Conservation (phyloP, 2,329 filamentous ascomycete species). For the Calonectria honghensis region DNA sequence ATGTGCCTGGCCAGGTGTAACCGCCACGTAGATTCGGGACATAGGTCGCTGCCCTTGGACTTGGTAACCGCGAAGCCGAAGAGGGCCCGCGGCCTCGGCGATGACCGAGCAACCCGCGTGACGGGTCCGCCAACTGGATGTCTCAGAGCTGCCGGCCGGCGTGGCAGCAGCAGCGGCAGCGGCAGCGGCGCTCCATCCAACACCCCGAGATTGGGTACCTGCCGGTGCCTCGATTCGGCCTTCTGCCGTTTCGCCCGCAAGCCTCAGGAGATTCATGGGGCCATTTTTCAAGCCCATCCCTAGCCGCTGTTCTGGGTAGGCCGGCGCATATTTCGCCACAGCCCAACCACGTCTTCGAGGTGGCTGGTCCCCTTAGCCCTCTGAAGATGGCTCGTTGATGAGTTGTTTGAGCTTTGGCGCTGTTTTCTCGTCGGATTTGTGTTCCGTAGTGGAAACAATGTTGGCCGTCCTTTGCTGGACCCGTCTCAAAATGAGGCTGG, state of each 20-base stretch:
- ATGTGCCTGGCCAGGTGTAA: neutral
- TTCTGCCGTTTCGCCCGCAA: neutral
- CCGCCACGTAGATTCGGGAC: neutral
- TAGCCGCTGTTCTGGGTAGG: neutral
- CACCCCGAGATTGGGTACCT: neutral
- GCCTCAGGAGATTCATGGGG: neutral
- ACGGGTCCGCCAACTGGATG: neutral
- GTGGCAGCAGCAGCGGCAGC: no score
- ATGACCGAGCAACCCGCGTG: neutral
- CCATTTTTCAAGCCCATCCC: neutral
- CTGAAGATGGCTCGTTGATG: neutral
- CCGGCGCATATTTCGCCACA: neutral
- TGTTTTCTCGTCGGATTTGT: neutral
- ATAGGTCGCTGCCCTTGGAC: neutral
- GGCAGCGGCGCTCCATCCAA: neutral
- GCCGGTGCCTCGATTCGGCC: neutral
- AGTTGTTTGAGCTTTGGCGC: neutral
- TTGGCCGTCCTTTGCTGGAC: neutral
- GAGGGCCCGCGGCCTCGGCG: neutral
- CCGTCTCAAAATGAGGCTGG: neutral
- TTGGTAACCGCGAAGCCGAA: neutral
- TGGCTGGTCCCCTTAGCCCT: neutral
- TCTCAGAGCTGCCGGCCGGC: neutral
- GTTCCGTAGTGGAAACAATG: neutral
- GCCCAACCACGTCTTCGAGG: neutral